phyloP scores from a whole-genome alignment of 495 filamentous ascomycete genomes.

The Penicillium macrosclerotiorum region DNA sequence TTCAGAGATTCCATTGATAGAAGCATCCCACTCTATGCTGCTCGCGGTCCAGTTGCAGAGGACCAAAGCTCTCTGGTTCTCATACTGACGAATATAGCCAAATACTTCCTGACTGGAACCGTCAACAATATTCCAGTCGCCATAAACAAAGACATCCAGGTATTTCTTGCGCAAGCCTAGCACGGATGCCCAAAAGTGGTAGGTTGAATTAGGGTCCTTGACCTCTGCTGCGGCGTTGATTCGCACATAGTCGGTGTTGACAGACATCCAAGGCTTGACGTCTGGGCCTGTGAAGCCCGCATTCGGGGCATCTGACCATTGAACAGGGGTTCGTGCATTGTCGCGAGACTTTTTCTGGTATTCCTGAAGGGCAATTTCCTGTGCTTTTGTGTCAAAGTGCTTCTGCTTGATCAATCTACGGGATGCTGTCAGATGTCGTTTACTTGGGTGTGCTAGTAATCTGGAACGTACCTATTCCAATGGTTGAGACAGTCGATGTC shows the following conservation, averaged over 20 bases:
- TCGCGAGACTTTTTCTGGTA: conserved; percentile 54
- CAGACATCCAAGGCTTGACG: conserved; percentile 61
- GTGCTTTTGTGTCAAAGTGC: conserved; percentile 31
- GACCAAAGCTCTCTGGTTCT: conserved; percentile 45
- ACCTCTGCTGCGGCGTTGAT: conserved; percentile 53
- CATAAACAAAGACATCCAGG: conserved; percentile 60
- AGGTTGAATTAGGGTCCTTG: conserved; percentile 42
- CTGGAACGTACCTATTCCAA: conserved; percentile 52
- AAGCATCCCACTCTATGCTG: conserved; percentile 39
- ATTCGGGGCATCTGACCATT: conserved; percentile 49
- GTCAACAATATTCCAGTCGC: conserved; percentile 53
- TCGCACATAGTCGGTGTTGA: conserved; percentile 49
- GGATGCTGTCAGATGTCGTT: neutral
- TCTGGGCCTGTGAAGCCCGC: conserved; percentile 51
- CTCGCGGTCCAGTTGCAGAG: conserved; percentile 51
- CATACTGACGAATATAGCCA: conserved; percentile 44
- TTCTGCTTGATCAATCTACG: conserved; percentile 35
- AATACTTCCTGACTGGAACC: conserved; percentile 44
- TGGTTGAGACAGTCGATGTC: conserved; percentile 70
- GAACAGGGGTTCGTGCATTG: conserved; percentile 55
- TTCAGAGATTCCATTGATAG: conserved; percentile 27
- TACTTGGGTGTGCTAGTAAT: neutral
- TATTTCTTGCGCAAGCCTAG: conserved; percentile 54
- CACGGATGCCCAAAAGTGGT: conserved; percentile 52
- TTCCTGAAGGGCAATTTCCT: conserved; percentile 34